A percentile compares a stretch with the other conserved stretches of the same genome.
Conservation (phyloP, 805 yeast species). For the Candida tammaniensis region DNA sequence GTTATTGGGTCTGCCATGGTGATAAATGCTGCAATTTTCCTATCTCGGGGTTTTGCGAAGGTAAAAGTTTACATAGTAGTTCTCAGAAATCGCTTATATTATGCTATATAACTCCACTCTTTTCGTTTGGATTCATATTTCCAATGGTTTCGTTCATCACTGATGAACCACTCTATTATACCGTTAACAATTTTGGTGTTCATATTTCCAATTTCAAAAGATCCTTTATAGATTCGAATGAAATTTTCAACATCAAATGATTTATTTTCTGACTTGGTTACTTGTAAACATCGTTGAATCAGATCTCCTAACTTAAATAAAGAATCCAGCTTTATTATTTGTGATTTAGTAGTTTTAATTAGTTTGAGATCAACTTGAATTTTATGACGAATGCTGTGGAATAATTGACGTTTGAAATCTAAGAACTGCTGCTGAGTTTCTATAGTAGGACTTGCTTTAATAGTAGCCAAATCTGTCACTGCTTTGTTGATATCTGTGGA, state of each 20-base stretch:
- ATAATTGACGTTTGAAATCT: slow-evolving; percentile 12
- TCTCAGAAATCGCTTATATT: neutral
- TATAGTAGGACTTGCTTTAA: slow-evolving; percentile 1
- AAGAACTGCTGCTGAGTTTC: slow-evolving; percentile 2
- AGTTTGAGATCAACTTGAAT: slow-evolving; percentile 21
- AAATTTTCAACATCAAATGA: slow-evolving; percentile 11
- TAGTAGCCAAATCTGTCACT: slow-evolving; percentile 15
- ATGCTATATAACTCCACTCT: slow-evolving; percentile 17
- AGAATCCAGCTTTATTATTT: slow-evolving; percentile 18
- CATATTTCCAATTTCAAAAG: slow-evolving; percentile 12
- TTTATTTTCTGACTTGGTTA: slow-evolving; percentile 9
- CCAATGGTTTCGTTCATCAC: slow-evolving; percentile 21
- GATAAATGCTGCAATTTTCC: neutral
- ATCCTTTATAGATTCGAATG: slow-evolving; percentile 6
- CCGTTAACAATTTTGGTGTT: slow-evolving; percentile 22
- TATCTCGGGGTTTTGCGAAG: too few relatives aligned
- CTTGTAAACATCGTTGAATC: slow-evolving; percentile 14
- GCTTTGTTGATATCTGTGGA: slow-evolving; percentile 15
- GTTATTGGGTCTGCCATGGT: slow-evolving; percentile 56
- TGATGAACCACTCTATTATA: slow-evolving; percentile 22
- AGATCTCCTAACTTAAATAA: slow-evolving; percentile 12
- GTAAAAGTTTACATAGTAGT: too few relatives aligned
- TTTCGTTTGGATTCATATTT: slow-evolving; percentile 16
- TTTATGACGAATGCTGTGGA: slow-evolving; percentile 26
- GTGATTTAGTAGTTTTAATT: slow-evolving; percentile 22